phyloP scores from a whole-genome alignment of 2,329 filamentous ascomycete genomes.

The Aspergillus amoenus region DNA sequence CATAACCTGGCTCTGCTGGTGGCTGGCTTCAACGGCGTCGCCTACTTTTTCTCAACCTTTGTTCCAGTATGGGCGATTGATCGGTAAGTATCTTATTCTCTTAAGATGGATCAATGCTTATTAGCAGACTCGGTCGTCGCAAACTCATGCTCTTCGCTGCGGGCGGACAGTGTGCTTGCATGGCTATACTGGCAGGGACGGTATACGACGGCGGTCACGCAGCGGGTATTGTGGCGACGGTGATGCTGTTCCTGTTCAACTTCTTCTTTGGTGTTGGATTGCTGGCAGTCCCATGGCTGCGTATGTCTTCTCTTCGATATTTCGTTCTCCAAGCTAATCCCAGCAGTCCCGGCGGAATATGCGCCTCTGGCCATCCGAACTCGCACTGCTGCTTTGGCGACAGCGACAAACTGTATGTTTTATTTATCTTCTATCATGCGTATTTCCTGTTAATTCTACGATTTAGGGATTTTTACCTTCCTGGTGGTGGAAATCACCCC shows the following conservation, averaged over 20 bases:
- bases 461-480: constrained; percentile 46
- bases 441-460: background rate
- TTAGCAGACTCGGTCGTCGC: constrained; percentile 47
- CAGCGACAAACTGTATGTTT: constrained; percentile 48
- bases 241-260: constrained; percentile 57
- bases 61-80: constrained; percentile 42
- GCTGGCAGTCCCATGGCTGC: constrained; percentile 46
- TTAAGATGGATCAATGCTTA: background rate
- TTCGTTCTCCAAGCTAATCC: constrained; percentile 23
- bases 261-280: constrained; percentile 53
- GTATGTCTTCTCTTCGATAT: constrained; percentile 16
- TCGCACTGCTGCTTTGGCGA: constrained; percentile 50
- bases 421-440: too few species aligned
- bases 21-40: constrained; percentile 44
- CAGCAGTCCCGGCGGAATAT: constrained; percentile 45
- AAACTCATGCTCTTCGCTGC: constrained; percentile 61
- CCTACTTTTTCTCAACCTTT: constrained; percentile 40
- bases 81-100: constrained; percentile 15
- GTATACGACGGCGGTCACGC: constrained; percentile 39
- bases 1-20: constrained; percentile 37
- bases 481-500: constrained; percentile 49
- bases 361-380: constrained; percentile 49
- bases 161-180: constrained; percentile 51
- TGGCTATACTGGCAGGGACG: constrained; percentile 49
- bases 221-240: constrained; percentile 44